These are phyloP conservation scores for Fusarium caatingaense DNA, from an alignment of 2,329 filamentous ascomycete genomes.

Conservation along the genomic window DNA sequence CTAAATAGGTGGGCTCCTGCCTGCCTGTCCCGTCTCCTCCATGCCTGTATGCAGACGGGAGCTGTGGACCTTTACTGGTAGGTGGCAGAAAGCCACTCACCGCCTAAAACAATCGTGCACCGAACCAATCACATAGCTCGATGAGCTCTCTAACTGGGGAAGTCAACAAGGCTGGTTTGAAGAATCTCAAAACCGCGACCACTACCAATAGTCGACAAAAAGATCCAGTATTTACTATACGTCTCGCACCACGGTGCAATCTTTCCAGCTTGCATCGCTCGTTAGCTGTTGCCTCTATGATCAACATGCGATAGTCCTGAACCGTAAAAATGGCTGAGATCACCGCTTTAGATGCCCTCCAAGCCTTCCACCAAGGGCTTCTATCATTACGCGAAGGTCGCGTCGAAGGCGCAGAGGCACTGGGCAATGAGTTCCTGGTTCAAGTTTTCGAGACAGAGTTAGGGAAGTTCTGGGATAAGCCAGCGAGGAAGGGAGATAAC, in stretches of 20 bases:
- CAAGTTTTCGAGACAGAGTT: slow-evolving; percentile 79
- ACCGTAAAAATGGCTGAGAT: slow-evolving; percentile 74
- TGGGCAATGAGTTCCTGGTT: slow-evolving; percentile 76
- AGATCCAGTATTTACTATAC: slow-evolving; percentile 39
- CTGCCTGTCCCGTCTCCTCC: neutral
- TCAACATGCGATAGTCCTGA: slow-evolving; percentile 61
- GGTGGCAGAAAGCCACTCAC: slow-evolving; percentile 50
- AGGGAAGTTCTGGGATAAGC: slow-evolving; percentile 79
- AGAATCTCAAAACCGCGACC: slow-evolving; percentile 49
- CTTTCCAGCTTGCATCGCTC: slow-evolving; percentile 35
- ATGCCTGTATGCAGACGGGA: slow-evolving; percentile 1
- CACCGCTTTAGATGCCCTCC: slow-evolving; percentile 79
- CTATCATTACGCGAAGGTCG: slow-evolving; percentile 78
- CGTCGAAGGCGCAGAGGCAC: slow-evolving; percentile 68
- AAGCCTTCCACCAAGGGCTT: slow-evolving; percentile 88
- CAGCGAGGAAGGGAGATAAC: slow-evolving; percentile 78
- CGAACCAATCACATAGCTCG: slow-evolving; percentile 43
- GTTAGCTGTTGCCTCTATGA: slow-evolving; percentile 34
- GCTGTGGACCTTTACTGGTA: slow-evolving; percentile 4
- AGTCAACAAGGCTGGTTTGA: slow-evolving; percentile 48
- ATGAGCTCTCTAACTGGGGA: slow-evolving; percentile 39
- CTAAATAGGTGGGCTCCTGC: neutral
- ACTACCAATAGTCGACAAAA: slow-evolving; percentile 40
- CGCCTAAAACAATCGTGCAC: neutral
- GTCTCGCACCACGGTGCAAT: slow-evolving; percentile 42